Base-by-base conservation (phyloP, 225 moss, liverwort and hornwort species). In the Physcomitrellopsis africana region DNA sequence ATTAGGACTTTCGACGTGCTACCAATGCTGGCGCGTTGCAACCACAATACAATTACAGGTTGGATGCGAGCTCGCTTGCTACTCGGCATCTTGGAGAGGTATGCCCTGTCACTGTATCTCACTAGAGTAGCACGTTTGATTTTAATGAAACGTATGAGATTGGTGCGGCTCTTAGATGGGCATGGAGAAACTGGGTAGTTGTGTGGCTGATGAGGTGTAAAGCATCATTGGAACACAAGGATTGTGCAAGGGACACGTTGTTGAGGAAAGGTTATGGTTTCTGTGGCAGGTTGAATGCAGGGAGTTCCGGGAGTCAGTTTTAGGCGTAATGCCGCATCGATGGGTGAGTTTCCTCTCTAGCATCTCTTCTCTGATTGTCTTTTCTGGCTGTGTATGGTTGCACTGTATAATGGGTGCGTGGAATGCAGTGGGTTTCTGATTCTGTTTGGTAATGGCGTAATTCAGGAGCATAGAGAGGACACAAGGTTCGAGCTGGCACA, bases 31-130 rank as follows among this genome's bases (percentile, higher is more conserved):
- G 26, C 75, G 71, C 70, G 69, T 78, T 85, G 76, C 88, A 55
- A 72, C 96, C 94, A n/a, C 94, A 91, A 85, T 94, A 94, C 77
- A 94, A 92, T 76, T 96, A 94, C 79, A 91, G 80, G 80, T 83
- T 96, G 86, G 92, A 96, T 77, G 96, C 94, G 49, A 86, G 62
- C 60, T 75, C 94, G 44, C 88, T 96, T 46, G 80, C 72, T 60
- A 22, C 89, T 63, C 87, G 79, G 67, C 94, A 92, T 53, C 23
- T 68, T 60, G 82, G 79, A 62, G 92, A 96, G 90, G 90, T 88
- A 8, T 67, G 79, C 37, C 78, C 64, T 64, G 74, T 61, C 65
- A 64, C 77, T 62, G 49, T 67, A 23, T 14, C 58, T 41, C 65
- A 55, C 12, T 54, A 17, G 26, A 70, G 58, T 44, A 46, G 75